Conservation (phyloP, 805 yeast genomes). For the Nakazawaea populi region DNA sequence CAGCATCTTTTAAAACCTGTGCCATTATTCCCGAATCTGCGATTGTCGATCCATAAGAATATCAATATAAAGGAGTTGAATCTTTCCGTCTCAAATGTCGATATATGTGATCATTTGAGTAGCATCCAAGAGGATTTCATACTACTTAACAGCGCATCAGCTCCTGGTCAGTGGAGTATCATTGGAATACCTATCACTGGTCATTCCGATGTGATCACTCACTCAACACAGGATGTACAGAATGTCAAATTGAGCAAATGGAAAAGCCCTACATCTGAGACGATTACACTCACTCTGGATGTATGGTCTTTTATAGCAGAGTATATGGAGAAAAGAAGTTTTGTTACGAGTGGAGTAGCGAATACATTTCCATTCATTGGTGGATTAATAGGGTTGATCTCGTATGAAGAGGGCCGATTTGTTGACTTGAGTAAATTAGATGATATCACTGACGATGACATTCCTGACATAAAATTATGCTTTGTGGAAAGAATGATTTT, state of each 20-base stretch:
- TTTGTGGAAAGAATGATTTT: constrained; percentile 62
- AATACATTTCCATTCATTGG: constrained; percentile 75
- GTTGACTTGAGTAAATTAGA: constrained; percentile 27
- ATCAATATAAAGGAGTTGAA: not conserved
- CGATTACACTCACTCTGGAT: constrained; percentile 9
- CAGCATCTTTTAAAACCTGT: constrained; percentile 17
- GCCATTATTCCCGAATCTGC: constrained; percentile 16
- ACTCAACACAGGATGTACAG: constrained; percentile 43
- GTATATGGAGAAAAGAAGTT: constrained; percentile 35
- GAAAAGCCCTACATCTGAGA: constrained; percentile 11
- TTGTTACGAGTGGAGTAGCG: constrained; percentile 21
- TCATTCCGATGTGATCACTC: constrained; percentile 47
- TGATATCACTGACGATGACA: constrained; percentile 30
- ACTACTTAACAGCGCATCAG: constrained; percentile 69
- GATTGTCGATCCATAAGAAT: not conserved
- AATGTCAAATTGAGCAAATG: constrained; percentile 24
- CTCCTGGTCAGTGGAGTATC: constrained; percentile 85
- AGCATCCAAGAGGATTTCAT: constrained; percentile 39
- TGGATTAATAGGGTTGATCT: constrained; percentile 82
- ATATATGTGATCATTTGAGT: constrained; percentile 44
- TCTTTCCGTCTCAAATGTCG: constrained; percentile 26
- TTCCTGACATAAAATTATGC: constrained; percentile 74
- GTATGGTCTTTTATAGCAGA: constrained; percentile 50
- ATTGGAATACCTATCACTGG: constrained; percentile 59
- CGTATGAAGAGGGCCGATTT: constrained; percentile 81